phyloP scores from a whole-genome alignment of 2,329 filamentous ascomycete species.

The Colletotrichum plurivorum region DNA sequence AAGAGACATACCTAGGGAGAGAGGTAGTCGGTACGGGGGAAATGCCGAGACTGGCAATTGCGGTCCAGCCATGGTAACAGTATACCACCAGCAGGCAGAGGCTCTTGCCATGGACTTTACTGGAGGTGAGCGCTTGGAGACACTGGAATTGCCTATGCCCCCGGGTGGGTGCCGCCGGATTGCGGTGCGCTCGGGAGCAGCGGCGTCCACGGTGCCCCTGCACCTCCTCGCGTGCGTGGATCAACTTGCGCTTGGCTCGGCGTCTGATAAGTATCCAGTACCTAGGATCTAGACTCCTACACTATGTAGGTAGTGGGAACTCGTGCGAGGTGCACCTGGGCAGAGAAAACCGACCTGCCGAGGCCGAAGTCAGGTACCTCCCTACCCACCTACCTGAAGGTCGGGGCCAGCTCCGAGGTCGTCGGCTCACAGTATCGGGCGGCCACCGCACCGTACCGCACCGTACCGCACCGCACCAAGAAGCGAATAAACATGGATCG shows the following conservation, averaged over 20 bases:
- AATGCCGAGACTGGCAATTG: conserved; percentile 8
- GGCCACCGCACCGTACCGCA: too few species aligned
- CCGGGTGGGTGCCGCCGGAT: not conserved
- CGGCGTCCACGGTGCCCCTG: not conserved
- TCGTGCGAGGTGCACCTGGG: not conserved
- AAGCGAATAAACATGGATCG: not conserved
- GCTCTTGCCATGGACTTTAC: too few species aligned
- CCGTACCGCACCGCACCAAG: too few species aligned
- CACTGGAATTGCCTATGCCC: too few species aligned
- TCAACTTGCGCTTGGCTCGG: conserved; percentile 23
- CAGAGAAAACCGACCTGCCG: not conserved
- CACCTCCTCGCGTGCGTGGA: conserved; percentile 3
- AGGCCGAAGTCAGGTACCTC: not conserved
- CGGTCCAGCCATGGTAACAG: not conserved
- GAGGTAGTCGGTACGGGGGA: not conserved
- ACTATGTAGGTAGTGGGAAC: too few species aligned
- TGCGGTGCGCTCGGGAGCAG: conserved; percentile 6
- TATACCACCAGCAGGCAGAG: too few species aligned
- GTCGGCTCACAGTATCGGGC: not conserved
- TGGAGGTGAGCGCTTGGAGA: too few species aligned
- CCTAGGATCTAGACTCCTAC: not conserved
- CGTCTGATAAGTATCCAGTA: not conserved
- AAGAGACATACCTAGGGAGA: not conserved
- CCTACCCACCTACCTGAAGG: not conserved
- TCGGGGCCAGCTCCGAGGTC: conserved; percentile 3